phyloP scores from a whole-genome alignment of 306 rosid genomes.

The Lagenaria siceraria region DNA sequence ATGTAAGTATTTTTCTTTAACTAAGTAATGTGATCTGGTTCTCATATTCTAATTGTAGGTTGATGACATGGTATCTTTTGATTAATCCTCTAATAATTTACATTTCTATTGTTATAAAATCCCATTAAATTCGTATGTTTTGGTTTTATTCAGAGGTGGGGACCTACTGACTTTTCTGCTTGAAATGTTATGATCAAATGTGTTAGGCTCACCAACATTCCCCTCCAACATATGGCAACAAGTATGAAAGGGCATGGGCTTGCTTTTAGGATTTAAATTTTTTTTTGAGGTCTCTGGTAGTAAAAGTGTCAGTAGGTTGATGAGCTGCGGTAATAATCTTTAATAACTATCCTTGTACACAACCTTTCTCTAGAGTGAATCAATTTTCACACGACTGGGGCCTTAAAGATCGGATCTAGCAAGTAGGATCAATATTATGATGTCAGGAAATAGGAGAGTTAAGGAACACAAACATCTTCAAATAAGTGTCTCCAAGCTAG shows the following conservation, averaged over 20 bases:
- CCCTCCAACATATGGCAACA: background rate
- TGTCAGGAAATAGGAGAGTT: background rate
- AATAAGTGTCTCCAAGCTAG: background rate
- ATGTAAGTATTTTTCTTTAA: background rate
- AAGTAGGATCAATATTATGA: background rate
- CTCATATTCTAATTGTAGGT: background rate
- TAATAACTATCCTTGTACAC: background rate
- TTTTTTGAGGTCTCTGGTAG: background rate
- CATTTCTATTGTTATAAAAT: background rate
- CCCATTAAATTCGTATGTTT: background rate
- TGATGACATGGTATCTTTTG: background rate
- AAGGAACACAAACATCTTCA: background rate
- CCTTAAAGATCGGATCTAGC: background rate
- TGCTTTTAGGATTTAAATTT: background rate
- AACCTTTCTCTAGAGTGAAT: background rate
- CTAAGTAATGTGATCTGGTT: background rate
- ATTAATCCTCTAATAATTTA: background rate
- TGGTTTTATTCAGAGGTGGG: background rate
- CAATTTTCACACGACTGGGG: background rate
- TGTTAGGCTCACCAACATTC: background rate
- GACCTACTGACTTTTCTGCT: background rate
- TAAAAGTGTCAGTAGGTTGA: background rate
- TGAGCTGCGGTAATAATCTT: background rate
- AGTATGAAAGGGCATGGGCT: background rate
- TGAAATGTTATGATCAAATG: background rate